phyloP scores from a whole-genome alignment of 257 asterid species.

The Cordia subcordata region DNA sequence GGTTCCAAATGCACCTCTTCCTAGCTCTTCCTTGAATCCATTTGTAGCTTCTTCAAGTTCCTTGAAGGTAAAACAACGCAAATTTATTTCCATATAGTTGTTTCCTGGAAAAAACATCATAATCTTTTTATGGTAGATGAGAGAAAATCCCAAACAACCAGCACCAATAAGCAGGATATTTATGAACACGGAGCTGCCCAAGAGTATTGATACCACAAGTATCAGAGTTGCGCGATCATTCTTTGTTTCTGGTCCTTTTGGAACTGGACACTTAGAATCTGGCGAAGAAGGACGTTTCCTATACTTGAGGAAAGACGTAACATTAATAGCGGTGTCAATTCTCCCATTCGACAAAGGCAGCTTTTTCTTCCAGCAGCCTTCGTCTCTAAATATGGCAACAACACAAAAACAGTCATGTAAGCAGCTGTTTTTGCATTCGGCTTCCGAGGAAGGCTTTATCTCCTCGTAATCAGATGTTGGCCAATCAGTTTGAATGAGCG shows the following conservation, averaged over 20 bases:
- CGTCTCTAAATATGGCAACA: constrained; percentile 17
- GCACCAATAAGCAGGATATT: constrained; percentile 24
- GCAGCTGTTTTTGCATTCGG: constrained; percentile 27
- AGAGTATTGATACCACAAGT: constrained; percentile 33
- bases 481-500: constrained; percentile 21
- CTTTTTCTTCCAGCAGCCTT: constrained; percentile 37
- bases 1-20: constrained; percentile 57
- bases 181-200: constrained; percentile 46
- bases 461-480: neutral
- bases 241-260: neutral
- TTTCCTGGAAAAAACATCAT: neutral
- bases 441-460: constrained; percentile 9
- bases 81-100: neutral
- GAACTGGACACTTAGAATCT: constrained; percentile 3
- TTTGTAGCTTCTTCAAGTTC: constrained; percentile 26
- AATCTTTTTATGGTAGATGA: constrained; percentile 9
- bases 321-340: neutral
- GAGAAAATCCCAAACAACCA: constrained; percentile 22
- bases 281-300: constrained; percentile 1
- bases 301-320: constrained; percentile 24
- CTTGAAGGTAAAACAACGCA: constrained; percentile 15
- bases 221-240: constrained; percentile 19
- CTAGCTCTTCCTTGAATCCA: constrained; percentile 31
- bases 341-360: constrained; percentile 38
- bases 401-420: constrained; percentile 45